Base-by-base conservation (phyloP, 2,329 filamentous ascomycete species). In the Nannizziopsis barbatae region DNA sequence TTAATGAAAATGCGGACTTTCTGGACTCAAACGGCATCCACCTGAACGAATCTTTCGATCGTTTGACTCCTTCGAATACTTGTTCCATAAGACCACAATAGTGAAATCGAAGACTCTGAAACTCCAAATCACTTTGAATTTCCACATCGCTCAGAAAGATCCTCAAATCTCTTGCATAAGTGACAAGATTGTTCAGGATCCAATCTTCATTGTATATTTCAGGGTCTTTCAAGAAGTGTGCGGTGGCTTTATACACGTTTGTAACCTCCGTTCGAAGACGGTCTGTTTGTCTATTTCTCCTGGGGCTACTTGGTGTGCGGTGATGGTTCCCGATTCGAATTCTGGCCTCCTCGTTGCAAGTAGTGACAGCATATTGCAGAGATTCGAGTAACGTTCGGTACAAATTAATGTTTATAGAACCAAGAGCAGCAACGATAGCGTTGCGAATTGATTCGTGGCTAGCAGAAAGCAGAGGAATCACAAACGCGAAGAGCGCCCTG, bases 1-100 rank as follows among this genome's bases (percentile, higher is more conserved):
- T 96, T 42, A 98, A 71, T 0, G 89, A 83, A 61, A 98, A 98
- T 0, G 90, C 85, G 4, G 92, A 95, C 62, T 95, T 95, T 36
- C 93, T 77, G 10, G 89, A 86, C 63, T 98, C 92, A 60, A 98
- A 98, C 0, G 92, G 89, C 79, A 98, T 92, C 90, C 92, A 98
- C 30, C 87, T 78, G 3, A 86, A 83, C 1, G 88, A 84, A 52
- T 95, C 86, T 52, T 81, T 81, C 0, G 87, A 87, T 45, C 82
- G 78, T 57, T 90, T 92, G 57, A 95, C 87, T 5, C 86, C 87
- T 57, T 94, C 86, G 55, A 95, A 98, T 0, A 98, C 71, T 51
- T 89, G 86, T 62, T 98, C 90, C 67, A 95, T 83, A 36, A 98
- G 70, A 0, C 90, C 89, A 62, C 93, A 98, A 63, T 94, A 98